A percentile compares a stretch with the other conserved stretches of the same genome.
Conservation (phyloP, 2,329 filamentous ascomycete species). For the Macrophomina phaseolina region DNA sequence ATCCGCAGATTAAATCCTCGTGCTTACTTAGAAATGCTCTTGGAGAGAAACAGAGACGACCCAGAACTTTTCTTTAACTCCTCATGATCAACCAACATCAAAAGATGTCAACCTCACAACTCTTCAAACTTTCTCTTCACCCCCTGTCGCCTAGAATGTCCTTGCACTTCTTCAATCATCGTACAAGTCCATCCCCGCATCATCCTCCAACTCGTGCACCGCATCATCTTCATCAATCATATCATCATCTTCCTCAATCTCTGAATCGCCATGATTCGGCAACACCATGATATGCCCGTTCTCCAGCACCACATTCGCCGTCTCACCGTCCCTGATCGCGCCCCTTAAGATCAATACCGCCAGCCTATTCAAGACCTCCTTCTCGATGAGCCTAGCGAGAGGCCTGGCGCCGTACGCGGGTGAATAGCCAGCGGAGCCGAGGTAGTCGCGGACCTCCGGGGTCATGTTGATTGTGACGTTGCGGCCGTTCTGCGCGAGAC, state of each 20-base stretch:
- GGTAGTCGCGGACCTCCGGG: constrained; percentile 87
- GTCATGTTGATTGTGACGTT: constrained; percentile 85
- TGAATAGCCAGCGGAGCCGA: constrained; percentile 89
- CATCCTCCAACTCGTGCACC: constrained; percentile 68
- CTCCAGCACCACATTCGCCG: constrained; percentile 76
- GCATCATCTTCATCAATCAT: constrained; percentile 79
- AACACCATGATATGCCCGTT: constrained; percentile 81
- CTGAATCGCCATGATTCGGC: constrained; percentile 77
- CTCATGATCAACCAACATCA: neutral
- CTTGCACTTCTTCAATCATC: constrained; percentile 60
- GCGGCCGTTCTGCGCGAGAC: constrained; percentile 81
- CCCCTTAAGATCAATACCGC: constrained; percentile 90
- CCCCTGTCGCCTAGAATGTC: neutral
- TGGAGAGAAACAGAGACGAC: no score
- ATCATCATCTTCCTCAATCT: constrained; percentile 67
- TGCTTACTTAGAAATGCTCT: no score
- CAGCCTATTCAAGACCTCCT: constrained; percentile 92
- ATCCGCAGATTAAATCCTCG: no score
- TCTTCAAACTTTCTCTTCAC: neutral
- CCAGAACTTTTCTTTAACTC: neutral
- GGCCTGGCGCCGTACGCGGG: constrained; percentile 94
- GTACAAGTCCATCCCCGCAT: constrained; percentile 67
- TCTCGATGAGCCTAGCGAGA: constrained; percentile 88
- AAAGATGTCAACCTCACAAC: neutral
- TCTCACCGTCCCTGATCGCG: constrained; percentile 83